Evolutionary conservation across 257 asterid genomes (phyloP), one percentile per base, ranked within the genome.

Genomic region (Nemophila menziesii): DNA sequence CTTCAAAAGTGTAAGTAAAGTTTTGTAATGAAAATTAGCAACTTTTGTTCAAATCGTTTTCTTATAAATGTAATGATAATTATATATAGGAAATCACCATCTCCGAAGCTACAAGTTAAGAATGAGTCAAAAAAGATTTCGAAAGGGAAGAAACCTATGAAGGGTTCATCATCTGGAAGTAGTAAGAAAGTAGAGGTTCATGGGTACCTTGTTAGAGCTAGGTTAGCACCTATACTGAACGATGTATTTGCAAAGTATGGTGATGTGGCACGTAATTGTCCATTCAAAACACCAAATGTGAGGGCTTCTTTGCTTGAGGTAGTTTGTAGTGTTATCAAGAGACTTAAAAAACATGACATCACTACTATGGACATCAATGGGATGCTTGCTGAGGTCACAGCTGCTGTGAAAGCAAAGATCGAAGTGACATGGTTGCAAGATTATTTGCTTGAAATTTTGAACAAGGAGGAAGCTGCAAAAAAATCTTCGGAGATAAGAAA

Each of bases 241-340:
- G 62, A 62, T 47, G 52, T 71, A 50, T 56, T 66, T 20, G 37
- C 61, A 34, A 66, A 71, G 57, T 52, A 62, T 8, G 68, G 74
- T 17, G 78, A 70, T 23, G 62, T 70, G 21, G 22, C 69, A 5
- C 49, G 53, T 26, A 56, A 46, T 20, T 71, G 74, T 44, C 33
- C 22, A 41, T 66, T 45, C 60, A 66, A 52, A 23, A 62, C 78
- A 5, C 33, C 49, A 16, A 43, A 48, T 0, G 55, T 63, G 11
- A 42, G 57, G 41, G 68, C 74, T 24, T 62, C 74, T 39, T 33
- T 71, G 15, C 71, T 71, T 19, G 74, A 66, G 37, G 59, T 62
- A n/a, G 39, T 65, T 20, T 43, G 63, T 40, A 46, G 42, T 15
- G 51, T 66, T 40, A 64, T 70, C 23, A 60, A 40, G 46, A 45